These are phyloP conservation scores for Adiantum capillusveneris DNA, from an alignment of 75 land plant genomes.

Conservation along the genomic window DNA sequence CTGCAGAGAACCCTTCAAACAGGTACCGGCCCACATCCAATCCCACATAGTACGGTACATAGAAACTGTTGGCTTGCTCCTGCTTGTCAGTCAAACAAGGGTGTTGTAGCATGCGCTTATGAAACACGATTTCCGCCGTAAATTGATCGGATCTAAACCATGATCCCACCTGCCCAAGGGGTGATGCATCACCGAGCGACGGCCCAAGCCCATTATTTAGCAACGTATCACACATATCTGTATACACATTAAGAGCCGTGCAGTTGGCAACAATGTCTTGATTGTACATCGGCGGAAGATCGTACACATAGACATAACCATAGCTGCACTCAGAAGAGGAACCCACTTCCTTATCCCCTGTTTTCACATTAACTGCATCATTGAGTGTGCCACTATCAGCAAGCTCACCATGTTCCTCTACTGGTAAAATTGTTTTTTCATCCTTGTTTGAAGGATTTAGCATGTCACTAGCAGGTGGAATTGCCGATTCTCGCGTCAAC, in stretches of 20 bases:
- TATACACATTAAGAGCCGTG: conserved; percentile 36
- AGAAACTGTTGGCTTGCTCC: conserved; percentile 49
- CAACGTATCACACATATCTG: conserved; percentile 39
- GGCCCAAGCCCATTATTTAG: conserved; percentile 55
- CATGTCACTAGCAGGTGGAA: too few species aligned
- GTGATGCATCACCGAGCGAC: conserved; percentile 13
- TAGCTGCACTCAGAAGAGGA: conserved; percentile 7
- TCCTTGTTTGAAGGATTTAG: too few species aligned
- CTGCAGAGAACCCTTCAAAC: conserved; percentile 22
- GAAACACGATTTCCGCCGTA: conserved; percentile 52
- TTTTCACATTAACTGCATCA: background rate
- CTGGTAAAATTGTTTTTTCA: too few species aligned
- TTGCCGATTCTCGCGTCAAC: too few species aligned
- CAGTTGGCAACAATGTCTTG: conserved; percentile 34
- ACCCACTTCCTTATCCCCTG: background rate
- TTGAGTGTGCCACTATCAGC: background rate
- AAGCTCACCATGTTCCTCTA: background rate
- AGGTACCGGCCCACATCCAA: conserved; percentile 66
- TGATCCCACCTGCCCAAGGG: conserved; percentile 17
- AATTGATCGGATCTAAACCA: conserved; percentile 77
- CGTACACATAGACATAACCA: conserved; percentile 60
- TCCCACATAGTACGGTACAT: conserved; percentile 77
- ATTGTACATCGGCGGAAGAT: conserved; percentile 56
- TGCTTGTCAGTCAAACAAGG: conserved; percentile 55
- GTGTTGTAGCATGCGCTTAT: conserved; percentile 45